Evolutionary conservation across 805 yeast species (phyloP).

Genomic region (Wickerhamomyces alni): DNA sequence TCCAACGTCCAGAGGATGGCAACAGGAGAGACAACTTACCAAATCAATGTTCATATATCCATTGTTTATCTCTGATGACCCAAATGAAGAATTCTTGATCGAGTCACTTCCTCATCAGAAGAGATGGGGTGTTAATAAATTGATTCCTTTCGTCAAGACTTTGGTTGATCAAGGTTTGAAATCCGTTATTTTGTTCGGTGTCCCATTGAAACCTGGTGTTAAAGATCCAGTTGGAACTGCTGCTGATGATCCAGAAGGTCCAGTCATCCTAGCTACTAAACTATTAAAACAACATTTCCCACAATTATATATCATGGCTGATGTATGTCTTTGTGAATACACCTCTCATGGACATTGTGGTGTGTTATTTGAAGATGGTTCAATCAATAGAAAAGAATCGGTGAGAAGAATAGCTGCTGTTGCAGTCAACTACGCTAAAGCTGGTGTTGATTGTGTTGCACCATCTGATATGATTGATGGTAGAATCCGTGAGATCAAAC

Average conservation of each 20-base stretch:
- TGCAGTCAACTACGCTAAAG: constrained; percentile 90
- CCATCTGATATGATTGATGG: constrained; percentile 99
- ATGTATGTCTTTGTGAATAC: constrained; percentile 94
- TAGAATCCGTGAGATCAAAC: constrained; percentile 80
- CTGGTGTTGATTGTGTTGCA: constrained; percentile 94
- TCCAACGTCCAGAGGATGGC: constrained; percentile 88
- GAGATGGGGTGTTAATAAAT: constrained; percentile 76
- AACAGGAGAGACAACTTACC: constrained; percentile 71
- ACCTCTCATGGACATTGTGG: constrained; percentile 99
- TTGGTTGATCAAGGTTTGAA: constrained; percentile 77
- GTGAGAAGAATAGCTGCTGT: constrained; percentile 88
- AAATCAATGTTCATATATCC: constrained; percentile 94
- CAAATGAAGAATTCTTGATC: constrained; percentile 72
- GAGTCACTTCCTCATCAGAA: constrained; percentile 83
- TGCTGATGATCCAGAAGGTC: constrained; percentile 96
- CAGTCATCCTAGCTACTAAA: constrained; percentile 79
- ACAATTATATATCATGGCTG: constrained; percentile 80
- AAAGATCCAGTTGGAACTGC: constrained; percentile 82
- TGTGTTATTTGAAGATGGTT: constrained; percentile 77
- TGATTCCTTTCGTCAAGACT: constrained; percentile 62
- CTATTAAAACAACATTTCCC: constrained; percentile 65
- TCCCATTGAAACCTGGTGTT: constrained; percentile 65
- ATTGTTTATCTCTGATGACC: constrained; percentile 72
- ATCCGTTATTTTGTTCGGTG: constrained; percentile 90
- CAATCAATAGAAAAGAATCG: constrained; percentile 66